A percentile compares a stretch with the other conserved stretches of the same genome.
phyloP scores from a whole-genome alignment of 352 stramenopile species.

The Phytophthora sansomeana region DNA sequence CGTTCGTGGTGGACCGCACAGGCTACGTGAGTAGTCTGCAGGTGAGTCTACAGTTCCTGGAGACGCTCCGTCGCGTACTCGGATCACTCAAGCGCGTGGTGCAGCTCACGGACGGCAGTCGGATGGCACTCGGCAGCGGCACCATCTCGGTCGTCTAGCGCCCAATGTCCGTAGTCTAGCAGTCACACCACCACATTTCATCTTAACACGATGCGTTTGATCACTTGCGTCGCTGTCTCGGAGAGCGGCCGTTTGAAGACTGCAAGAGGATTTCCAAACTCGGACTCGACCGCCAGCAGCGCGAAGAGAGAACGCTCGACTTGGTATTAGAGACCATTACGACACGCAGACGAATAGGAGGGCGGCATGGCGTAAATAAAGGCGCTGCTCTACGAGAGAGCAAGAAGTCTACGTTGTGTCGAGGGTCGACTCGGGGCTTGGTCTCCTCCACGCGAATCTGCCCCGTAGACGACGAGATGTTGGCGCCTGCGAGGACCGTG shows the following conservation, averaged over 20 bases:
- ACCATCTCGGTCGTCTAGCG: conserved; percentile 34
- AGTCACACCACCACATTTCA: neutral
- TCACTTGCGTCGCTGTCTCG: neutral
- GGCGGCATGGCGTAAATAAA: conserved; percentile 23
- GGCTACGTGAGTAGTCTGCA: conserved; percentile 34
- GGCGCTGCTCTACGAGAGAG: conserved; percentile 44
- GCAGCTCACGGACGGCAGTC: conserved; percentile 27
- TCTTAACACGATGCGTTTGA: conserved; percentile 6
- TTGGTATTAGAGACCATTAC: conserved; percentile 31
- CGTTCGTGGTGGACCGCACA: conserved; percentile 37
- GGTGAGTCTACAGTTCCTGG: conserved; percentile 39
- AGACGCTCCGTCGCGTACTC: conserved; percentile 40
- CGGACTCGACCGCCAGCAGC: too few species aligned
- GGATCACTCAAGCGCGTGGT: conserved; percentile 30
- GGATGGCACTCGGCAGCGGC: conserved; percentile 31
- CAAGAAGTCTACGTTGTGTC: conserved; percentile 54
- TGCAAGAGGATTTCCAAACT: too few species aligned
- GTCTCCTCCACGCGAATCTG: conserved; percentile 41
- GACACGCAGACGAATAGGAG: neutral
- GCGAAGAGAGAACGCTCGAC: neutral
- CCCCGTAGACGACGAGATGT: conserved; percentile 64
- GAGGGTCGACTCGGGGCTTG: conserved; percentile 27
- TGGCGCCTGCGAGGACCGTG: conserved; percentile 47
- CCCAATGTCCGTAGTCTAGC: neutral
- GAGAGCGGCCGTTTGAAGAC: too few species aligned